A percentile compares a stretch with the other conserved stretches of the same genome.
These are phyloP conservation scores for Diaporthe velutina DNA, from an alignment of 2,329 filamentous ascomycete species.

Conservation along the genomic window DNA sequence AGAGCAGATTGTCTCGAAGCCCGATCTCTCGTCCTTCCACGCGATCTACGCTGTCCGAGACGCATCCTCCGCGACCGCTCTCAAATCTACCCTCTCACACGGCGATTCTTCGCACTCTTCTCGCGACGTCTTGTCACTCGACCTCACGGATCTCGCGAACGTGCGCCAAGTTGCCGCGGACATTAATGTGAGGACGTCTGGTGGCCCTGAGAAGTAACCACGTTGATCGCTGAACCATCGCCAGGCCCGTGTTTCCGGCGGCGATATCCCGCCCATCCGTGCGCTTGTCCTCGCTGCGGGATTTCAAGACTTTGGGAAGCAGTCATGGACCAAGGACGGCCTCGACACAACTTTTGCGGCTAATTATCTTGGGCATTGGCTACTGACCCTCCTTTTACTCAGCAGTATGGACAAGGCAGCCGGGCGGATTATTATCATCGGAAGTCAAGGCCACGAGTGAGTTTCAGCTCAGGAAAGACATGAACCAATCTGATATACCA, in stretches of 20 bases:
- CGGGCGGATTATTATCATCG: too few relatives aligned
- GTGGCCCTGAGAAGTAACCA: too few relatives aligned
- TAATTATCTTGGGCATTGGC: conserved; percentile 42
- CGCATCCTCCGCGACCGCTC: neutral
- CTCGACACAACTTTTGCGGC: conserved; percentile 38
- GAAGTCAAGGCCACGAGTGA: too few relatives aligned
- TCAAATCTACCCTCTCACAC: neutral
- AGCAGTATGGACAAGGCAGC: conserved; percentile 38
- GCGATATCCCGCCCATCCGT: conserved; percentile 7
- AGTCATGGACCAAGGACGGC: conserved; percentile 37
- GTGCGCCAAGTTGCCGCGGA: too few relatives aligned
- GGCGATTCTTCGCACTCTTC: neutral
- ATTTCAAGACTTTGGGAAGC: conserved; percentile 16
- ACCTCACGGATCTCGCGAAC: too few relatives aligned
- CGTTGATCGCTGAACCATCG: too few relatives aligned
- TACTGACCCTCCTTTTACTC: conserved; percentile 40
- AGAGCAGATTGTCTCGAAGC: neutral
- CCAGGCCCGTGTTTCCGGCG: too few relatives aligned
- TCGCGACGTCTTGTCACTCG: too few relatives aligned
- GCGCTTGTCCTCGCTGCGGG: neutral
- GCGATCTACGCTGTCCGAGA: neutral
- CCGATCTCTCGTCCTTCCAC: neutral
- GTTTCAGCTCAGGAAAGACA: too few relatives aligned
- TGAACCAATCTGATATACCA: too few relatives aligned
- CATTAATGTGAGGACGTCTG: too few relatives aligned